Evolutionary conservation across 1,284 basidiomycete genomes (phyloP).

Genomic region (Austroboletus novae-zelandiae): DNA sequence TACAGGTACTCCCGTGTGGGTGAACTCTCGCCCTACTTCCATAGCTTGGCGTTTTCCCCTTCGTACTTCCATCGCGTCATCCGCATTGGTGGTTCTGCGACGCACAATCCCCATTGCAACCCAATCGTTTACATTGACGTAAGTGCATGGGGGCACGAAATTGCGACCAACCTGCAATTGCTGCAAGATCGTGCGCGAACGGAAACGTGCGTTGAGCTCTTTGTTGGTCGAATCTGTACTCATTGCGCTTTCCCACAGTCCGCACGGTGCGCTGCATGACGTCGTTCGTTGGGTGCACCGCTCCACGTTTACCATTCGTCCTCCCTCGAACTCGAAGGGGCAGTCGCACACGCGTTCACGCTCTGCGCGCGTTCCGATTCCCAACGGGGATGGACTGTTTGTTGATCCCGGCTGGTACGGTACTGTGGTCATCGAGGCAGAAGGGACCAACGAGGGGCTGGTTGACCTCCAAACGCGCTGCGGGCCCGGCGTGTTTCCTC

Average conservation of each 20-base stretch:
- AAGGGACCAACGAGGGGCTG: constrained; percentile 79
- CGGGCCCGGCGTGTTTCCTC: constrained; percentile 61
- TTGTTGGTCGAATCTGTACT: neutral
- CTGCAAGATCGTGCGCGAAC: constrained; percentile 74
- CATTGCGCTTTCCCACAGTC: constrained; percentile 40
- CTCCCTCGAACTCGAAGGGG: constrained; percentile 23
- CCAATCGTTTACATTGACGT: constrained; percentile 73
- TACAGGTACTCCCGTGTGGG: constrained; percentile 72
- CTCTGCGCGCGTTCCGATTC: constrained; percentile 44
- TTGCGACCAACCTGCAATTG: constrained; percentile 67
- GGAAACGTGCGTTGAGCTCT: constrained; percentile 60
- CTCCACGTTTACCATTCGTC: constrained; percentile 65
- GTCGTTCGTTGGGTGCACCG: constrained; percentile 82
- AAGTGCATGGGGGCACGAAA: constrained; percentile 71
- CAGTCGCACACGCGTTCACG: constrained; percentile 18
- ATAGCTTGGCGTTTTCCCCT: constrained; percentile 72
- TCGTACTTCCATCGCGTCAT: constrained; percentile 84
- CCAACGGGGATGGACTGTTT: constrained; percentile 47
- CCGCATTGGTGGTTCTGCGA: constrained; percentile 49
- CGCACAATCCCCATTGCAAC: constrained; percentile 48
- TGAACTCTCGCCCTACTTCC: constrained; percentile 73
- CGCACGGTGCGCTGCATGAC: constrained; percentile 72
- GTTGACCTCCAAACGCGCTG: constrained; percentile 75
- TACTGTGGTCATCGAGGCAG: constrained; percentile 73
- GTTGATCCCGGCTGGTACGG: constrained; percentile 80